These are phyloP conservation scores for Santalum album DNA, from an alignment of 164 flowering plant genomes.

Conservation along the genomic window DNA sequence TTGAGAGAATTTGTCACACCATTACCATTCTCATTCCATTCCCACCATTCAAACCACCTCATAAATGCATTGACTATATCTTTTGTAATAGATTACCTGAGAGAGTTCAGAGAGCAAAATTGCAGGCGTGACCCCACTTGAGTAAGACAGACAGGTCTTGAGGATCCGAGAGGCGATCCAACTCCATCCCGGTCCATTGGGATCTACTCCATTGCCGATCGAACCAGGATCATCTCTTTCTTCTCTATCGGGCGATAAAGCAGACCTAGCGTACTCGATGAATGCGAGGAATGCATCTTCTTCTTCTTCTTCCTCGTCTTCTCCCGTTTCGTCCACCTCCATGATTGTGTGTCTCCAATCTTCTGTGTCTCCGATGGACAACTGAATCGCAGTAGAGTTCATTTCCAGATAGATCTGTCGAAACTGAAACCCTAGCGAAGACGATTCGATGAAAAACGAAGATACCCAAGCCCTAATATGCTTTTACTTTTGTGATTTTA, in stretches of 20 bases:
- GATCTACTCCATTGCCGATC: constrained; percentile 21
- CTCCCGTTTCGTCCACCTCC: constrained; percentile 6
- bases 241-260: constrained; percentile 26
- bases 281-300: constrained; percentile 61
- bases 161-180: constrained; percentile 77
- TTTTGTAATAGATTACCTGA: constrained; percentile 33
- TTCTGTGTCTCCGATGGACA: neutral
- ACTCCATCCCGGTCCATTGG: constrained; percentile 58
- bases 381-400: neutral
- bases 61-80: no score
- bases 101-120: constrained; percentile 85
- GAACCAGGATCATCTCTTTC: constrained; percentile 10
- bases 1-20: no score
- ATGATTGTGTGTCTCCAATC: constrained; percentile 4
- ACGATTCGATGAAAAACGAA: no score
- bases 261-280: constrained; percentile 56
- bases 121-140: constrained; percentile 86
- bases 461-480: no score
- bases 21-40: no score
- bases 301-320: constrained; percentile 13
- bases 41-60: no score
- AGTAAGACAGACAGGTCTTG: constrained; percentile 64
- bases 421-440: neutral
- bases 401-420: neutral
- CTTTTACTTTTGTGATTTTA: no score